phyloP scores from a whole-genome alignment of 2,329 filamentous ascomycete species.

The Aspergillus arachidicola region DNA sequence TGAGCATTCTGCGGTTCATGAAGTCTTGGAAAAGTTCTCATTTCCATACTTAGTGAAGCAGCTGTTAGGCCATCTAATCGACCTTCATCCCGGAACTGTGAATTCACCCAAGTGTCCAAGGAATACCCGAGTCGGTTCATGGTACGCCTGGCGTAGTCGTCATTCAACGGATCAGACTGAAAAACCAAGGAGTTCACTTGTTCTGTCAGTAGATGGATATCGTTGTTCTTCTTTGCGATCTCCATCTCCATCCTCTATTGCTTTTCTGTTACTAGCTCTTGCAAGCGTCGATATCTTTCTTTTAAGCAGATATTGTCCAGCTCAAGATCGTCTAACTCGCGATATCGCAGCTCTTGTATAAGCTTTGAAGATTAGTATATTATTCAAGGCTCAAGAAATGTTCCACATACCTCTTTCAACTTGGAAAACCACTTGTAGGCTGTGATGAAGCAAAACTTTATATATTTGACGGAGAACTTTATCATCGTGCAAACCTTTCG shows the following conservation, averaged over 20 bases:
- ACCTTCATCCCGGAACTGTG: constrained; percentile 8
- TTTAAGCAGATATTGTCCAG: too few species aligned
- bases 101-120: constrained; percentile 18
- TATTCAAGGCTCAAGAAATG: too few species aligned
- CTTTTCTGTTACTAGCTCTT: neutral
- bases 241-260: neutral
- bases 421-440: too few species aligned
- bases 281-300: neutral
- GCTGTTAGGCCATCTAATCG: neutral
- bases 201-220: constrained; percentile 9
- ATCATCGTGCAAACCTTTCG: too few species aligned
- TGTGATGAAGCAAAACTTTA: too few species aligned
- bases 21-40: neutral
- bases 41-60: constrained; percentile 1
- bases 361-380: too few species aligned
- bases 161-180: constrained; percentile 10
- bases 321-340: too few species aligned
- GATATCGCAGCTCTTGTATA: too few species aligned
- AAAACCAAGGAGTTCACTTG: neutral
- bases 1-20: neutral
- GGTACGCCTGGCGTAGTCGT: constrained; percentile 12
- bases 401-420: too few species aligned
- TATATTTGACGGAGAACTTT: too few species aligned
- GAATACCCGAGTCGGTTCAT: constrained; percentile 17
- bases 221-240: constrained; percentile 9